Evolutionary conservation across 495 filamentous ascomycete species (phyloP), one percentile per base, ranked within the genome.

Genomic region (Lentithecium fluviatile): DNA sequence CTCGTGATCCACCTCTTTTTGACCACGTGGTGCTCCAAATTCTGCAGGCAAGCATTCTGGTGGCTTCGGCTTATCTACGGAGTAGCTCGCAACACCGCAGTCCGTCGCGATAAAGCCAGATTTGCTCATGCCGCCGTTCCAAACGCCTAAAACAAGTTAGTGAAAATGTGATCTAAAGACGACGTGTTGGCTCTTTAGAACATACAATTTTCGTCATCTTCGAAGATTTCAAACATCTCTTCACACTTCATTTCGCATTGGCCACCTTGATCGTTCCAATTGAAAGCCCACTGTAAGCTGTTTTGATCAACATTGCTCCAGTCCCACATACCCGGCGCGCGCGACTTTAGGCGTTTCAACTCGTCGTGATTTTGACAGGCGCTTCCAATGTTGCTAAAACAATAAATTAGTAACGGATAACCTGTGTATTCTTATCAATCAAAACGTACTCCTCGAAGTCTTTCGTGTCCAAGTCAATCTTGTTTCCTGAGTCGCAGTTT

Each of bases 41-140:
- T 23, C 24, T 2, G 5, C 7, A 7, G 7, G 4, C 20, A 2
- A 49, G 23, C 45, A 49, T 15, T 4, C 5, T 15, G 45, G 3
- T 20, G 45, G 17, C 5, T 49, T 49, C 6, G 45, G 45, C 2
- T 29, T 49, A 17, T 49, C 45, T 4, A 49, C 24, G 12, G 20
- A 24, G 23, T 49, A 49, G 19, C 45, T 49, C 2, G 45, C 45
- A 25, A 23, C 23, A 23, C 45, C 24, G 21, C 45, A 49, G 6
- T 20, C 6, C 4, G 45, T 49, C 21, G 7, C 19, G 6, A 25
- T 15, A 21, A 24, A 24, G 15, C 45, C 45, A 13, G 19, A 24
- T 25, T 49, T 49, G 24, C 45, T 49, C 45, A 49, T 49, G 4
- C 45, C 45, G 23, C 19, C 24, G 45, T 49, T 17, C 45, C 24